Percentiles rank a stretch among this genome's conserved stretches.
Conservation (phyloP, 768 basidiomycete species). For the Russula lepida region DNA sequence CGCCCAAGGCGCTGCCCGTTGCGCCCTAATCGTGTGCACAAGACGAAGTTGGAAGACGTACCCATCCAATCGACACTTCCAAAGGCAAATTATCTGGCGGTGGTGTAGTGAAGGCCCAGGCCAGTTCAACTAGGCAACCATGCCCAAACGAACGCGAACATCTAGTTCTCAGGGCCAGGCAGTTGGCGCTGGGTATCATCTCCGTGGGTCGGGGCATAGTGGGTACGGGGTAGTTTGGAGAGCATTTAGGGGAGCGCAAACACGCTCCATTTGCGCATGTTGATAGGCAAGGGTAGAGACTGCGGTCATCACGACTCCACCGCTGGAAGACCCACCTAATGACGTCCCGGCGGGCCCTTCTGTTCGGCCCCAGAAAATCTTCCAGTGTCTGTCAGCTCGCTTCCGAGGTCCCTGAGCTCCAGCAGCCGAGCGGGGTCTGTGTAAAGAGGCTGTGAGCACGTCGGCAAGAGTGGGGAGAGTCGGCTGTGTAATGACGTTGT, state of each 20-base stretch:
- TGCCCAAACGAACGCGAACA: not conserved
- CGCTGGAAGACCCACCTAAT: too few species aligned
- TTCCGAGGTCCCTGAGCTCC: not conserved
- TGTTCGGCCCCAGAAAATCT: not conserved
- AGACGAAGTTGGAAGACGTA: not conserved
- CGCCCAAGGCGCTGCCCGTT: not conserved
- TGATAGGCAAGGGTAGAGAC: not conserved
- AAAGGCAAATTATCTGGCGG: not conserved
- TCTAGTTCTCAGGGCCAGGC: not conserved
- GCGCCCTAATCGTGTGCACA: not conserved
- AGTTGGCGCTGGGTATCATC: not conserved
- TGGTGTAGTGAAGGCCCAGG: not conserved
- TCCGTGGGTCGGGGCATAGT: not conserved
- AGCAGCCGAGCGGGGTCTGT: not conserved
- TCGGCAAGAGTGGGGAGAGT: not conserved
- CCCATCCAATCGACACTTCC: not conserved
- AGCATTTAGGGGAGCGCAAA: not conserved
- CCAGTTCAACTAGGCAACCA: not conserved
- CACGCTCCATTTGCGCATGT: not conserved
- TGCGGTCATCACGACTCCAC: not conserved
- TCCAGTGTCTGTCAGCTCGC: not conserved
- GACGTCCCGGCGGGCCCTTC: not conserved
- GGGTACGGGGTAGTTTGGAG: not conserved
- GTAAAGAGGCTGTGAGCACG: not conserved
- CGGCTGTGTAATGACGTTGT: slow-evolving; percentile 9